Base-by-base conservation (phyloP, 2,329 filamentous ascomycete species). In the Plectosphaerella plurivora region DNA sequence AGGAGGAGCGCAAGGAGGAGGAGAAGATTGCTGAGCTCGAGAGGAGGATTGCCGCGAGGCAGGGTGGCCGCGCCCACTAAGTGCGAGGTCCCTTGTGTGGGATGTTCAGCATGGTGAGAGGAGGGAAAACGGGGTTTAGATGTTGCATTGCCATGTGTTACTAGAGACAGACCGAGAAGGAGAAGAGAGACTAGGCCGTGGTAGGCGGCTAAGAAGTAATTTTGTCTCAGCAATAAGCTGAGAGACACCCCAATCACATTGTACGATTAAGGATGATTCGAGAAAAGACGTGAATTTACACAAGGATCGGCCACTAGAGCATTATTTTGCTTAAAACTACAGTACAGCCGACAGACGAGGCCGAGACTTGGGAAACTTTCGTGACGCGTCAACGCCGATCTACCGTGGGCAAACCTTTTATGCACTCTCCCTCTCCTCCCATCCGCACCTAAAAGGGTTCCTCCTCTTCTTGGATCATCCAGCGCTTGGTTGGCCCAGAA, bases 1-100 rank as follows among this genome's bases (percentile, higher is more conserved):
- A 79, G 55, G 78, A 83, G 71, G 77, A 82, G 47, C 79, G 73
- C 42, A 81, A 79, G 65, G 79, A 84, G 60, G 83, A 86, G 73
- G 72, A 73, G 58, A 78, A 79, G 67, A 64, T 85, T 20, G 73
- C 76, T 60, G 79, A 33, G 28, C 28, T 33, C 9, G 28, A 78
- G 67, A 70, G 74, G 58, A 33, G 11, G 28, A 33, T 78, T 77
- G 75, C 66, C 71, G 47, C 60, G 69, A 47, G 71, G 70, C 36
- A 63, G 66, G 47, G 59, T 63, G 57, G 49, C 42, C 12, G 58
- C 63, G 0, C 39, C 16, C 20, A 49, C 11, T 37, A n/a, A 37
- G 35, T n/a, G 16, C 15, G 15, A 14, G 9, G 9, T 39, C 37
- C 15, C 15, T n/a, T 5, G 7, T 12, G 14, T 14, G 16, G 37